A percentile compares a stretch with the other conserved stretches of the same genome.
Evolutionary conservation across 306 rosid species (phyloP).

Genomic region (Crotalaria pallida): DNA sequence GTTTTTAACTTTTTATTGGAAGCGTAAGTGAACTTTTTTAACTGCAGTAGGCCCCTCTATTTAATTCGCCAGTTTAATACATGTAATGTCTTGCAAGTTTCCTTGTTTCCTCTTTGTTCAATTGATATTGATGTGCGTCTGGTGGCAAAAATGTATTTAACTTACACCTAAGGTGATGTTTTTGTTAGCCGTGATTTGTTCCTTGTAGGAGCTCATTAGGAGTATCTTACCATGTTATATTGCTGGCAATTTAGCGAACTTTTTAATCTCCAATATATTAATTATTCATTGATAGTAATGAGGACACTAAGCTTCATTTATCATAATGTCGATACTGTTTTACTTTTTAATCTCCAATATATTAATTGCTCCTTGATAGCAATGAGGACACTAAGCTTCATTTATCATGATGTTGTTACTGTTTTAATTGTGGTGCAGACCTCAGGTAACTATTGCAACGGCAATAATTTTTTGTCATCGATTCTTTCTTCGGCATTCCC

Average conservation of each 20-base stretch:
- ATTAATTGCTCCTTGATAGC: neutral
- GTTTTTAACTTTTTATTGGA: slow-evolving; percentile 46
- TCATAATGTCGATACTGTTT: neutral
- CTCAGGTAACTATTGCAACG: slow-evolving; percentile 96
- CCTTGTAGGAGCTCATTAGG: neutral
- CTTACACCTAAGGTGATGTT: neutral
- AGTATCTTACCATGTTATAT: slow-evolving; percentile 11
- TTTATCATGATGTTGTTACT: neutral
- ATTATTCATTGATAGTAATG: neutral
- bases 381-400: neutral
- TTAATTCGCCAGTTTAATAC: neutral
- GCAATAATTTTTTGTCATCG: slow-evolving; percentile 96
- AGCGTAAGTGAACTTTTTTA: slow-evolving; percentile 6
- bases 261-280: neutral
- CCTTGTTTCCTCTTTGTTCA: slow-evolving; percentile 1
- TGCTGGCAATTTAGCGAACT: neutral
- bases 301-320: neutral
- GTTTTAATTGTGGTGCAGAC: slow-evolving; percentile 55
- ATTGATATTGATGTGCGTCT: neutral
- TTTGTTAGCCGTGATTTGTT: slow-evolving; percentile 10
- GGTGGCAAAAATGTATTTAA: neutral
- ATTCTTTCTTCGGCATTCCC: slow-evolving; percentile 95
- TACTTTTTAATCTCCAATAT: neutral
- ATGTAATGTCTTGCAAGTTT: neutral
- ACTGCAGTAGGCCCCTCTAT: neutral